phyloP scores from a whole-genome alignment of 2,329 filamentous ascomycete species.

The Pseudocercospora musae region DNA sequence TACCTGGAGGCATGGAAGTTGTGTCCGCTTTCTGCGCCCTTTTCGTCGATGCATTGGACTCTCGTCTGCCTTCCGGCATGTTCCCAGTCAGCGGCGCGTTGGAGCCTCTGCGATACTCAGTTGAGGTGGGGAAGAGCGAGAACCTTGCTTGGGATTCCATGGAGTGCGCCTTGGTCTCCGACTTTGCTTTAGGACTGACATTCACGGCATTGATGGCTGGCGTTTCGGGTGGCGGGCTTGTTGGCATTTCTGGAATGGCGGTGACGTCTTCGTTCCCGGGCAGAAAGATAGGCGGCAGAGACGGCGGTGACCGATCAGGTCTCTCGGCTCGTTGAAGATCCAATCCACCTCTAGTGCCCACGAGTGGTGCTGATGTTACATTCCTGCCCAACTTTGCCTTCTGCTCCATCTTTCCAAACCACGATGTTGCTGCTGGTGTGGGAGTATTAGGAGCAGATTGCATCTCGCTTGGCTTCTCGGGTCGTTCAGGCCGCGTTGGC shows the following conservation, averaged over 20 bases:
- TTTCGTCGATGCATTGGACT: not conserved
- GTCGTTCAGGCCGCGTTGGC: not conserved
- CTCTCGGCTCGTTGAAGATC: not conserved
- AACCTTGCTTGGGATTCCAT: not conserved
- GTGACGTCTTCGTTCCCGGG: not conserved
- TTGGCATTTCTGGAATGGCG: not conserved
- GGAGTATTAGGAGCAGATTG: not conserved
- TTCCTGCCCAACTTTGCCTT: not conserved
- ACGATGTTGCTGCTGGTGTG: not conserved
- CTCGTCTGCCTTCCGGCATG: not conserved
- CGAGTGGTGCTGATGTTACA: not conserved
- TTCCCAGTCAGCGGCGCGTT: not conserved
- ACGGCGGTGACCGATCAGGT: not conserved
- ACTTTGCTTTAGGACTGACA: not conserved
- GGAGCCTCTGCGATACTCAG: not conserved
- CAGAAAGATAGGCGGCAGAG: not conserved
- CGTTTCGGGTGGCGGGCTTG: not conserved
- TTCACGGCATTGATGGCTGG: not conserved
- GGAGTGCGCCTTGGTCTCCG: not conserved
- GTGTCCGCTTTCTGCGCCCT: not conserved
- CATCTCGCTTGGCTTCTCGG: not conserved
- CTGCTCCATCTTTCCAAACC: not conserved
- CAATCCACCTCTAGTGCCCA: not conserved
- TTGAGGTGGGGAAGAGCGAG: not conserved
- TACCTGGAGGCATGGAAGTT: not conserved